Evolutionary conservation across 805 yeast species (phyloP).

Genomic region (Wickerhamomyces ciferrii): DNA sequence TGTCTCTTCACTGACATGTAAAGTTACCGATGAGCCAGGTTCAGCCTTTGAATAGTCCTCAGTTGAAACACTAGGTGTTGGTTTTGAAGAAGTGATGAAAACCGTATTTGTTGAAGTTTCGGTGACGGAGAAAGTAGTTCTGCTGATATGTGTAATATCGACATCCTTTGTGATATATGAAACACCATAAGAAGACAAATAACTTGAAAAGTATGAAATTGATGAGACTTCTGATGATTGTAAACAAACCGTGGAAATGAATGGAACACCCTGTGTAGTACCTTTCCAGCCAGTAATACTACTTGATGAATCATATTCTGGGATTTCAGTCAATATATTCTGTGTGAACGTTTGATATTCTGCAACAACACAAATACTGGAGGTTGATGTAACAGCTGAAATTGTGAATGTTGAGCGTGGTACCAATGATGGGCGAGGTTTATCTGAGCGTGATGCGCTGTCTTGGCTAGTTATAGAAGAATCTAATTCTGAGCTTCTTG

Average conservation of each 20-base stretch:
- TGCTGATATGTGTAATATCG: slow-evolving; percentile 17
- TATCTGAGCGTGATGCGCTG: too few relatives aligned
- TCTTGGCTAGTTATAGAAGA: too few relatives aligned
- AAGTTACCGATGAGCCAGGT: slow-evolving; percentile 1
- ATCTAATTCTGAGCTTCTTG: too few relatives aligned
- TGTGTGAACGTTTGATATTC: slow-evolving; percentile 18
- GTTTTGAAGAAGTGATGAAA: slow-evolving; percentile 8
- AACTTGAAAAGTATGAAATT: slow-evolving; percentile 14
- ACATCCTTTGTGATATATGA: slow-evolving; percentile 15
- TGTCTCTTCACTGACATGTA: background rate
- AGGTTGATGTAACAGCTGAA: slow-evolving; percentile 13
- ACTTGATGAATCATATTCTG: slow-evolving; percentile 11
- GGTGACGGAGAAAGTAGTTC: slow-evolving; percentile 12
- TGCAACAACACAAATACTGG: slow-evolving; percentile 17
- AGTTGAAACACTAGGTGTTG: slow-evolving; percentile 1
- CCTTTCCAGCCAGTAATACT: slow-evolving; percentile 20
- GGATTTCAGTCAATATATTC: slow-evolving; percentile 15
- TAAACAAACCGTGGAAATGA: slow-evolving; percentile 17
- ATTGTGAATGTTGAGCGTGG: background rate
- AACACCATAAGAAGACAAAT: slow-evolving; percentile 15
- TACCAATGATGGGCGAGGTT: background rate
- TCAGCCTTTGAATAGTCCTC: background rate
- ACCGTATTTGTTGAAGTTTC: slow-evolving; percentile 17
- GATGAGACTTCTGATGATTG: slow-evolving; percentile 12
- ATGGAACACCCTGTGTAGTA: slow-evolving; percentile 8